Base-by-base conservation (phyloP, 2,329 filamentous ascomycete species). In the Colletotrichum siamense region DNA sequence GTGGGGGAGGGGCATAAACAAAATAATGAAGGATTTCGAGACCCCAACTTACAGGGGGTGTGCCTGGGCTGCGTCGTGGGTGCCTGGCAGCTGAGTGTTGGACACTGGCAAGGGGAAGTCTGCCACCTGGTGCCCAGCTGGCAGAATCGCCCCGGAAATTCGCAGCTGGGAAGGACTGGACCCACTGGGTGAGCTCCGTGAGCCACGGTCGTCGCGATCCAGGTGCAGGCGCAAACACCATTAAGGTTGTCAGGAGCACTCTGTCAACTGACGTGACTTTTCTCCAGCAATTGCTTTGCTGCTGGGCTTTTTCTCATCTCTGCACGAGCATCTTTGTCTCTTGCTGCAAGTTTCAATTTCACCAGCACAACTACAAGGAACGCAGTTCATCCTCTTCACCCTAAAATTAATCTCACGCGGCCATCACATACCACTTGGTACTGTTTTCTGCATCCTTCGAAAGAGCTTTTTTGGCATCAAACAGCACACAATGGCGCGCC, bases 171-270 rank as follows among this genome's bases (percentile, higher is more conserved):
- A 67, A 36, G 69, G 22, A 59, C 39, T 49, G 64, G 70, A 69
- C 70, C 73, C 73, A 76, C 73, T 39, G 26, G 44, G 26, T 26
- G 26, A 76, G 73, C 73, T 73, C 73, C 44, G 59, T 67, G 73
- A 68, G 64, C 73, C 73, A 73, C 63, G 64, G 57, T 63, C 70
- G 74, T 76, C 74, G 74, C 74, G 64, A 69, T 74, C 64, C 39
- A 74, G 74, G 74, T 71, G 74, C 74, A 74, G 74, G 74, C 74
- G 74, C 74, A 76, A 74, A 76, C 74, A 74, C 65, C 70, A 74
- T 52, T 69, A 69, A 30, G 69, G 65, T 65, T 76, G 74, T 30
- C 64, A 69, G 28, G 71, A 69, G 71, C 39, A 22, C 18, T 18
- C 24, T 9, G 24, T 26, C 36, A n/a, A 24, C 59, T 26, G 15